Evolutionary conservation across 1,139 yeast genomes (phyloP).

Genomic region (Protomyces macrosporus): DNA sequence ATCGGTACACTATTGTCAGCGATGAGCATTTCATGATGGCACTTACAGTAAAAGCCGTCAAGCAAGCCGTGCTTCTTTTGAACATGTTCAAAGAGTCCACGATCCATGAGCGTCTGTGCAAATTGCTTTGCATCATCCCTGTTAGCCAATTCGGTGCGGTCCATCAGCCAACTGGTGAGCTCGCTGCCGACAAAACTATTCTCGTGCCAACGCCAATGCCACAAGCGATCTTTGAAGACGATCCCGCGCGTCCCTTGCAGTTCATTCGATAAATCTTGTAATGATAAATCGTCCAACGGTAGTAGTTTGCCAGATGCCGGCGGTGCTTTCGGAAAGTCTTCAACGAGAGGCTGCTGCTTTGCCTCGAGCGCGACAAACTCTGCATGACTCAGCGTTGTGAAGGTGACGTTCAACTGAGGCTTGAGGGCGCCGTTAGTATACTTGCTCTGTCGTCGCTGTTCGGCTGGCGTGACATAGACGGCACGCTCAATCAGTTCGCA

Average conservation of each 20-base stretch:
- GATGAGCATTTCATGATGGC: too few species aligned
- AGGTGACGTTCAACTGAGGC: conserved; percentile 75
- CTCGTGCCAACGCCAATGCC: conserved; percentile 82
- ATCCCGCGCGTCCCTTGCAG: conserved; percentile 59
- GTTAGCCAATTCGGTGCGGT: conserved; percentile 70
- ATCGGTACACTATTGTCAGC: conserved; percentile 50
- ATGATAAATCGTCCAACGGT: conserved; percentile 39
- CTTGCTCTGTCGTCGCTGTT: conserved; percentile 35
- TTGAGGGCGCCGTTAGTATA: background rate
- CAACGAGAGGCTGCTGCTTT: conserved; percentile 24
- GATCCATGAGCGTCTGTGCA: conserved; percentile 71
- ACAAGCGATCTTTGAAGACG: conserved; percentile 66
- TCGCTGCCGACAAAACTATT: conserved; percentile 83
- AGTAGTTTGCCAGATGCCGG: conserved; percentile 21
- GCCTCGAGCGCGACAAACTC: conserved; percentile 55
- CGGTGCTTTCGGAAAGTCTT: background rate
- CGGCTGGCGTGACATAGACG: conserved; percentile 1
- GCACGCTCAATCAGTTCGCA: conserved; percentile 27
- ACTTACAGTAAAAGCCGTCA: conserved; percentile 75
- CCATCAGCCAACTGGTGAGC: conserved; percentile 75
- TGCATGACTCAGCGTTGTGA: conserved; percentile 81
- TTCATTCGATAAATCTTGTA: conserved; percentile 52
- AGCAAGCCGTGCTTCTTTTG: conserved; percentile 75
- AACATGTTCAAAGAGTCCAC: conserved; percentile 71
- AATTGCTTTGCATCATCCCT: conserved; percentile 75